Percentiles rank a stretch among this genome's conserved stretches.
Conservation (phyloP, 495 filamentous ascomycete genomes). For the Lichina pygmaea region DNA sequence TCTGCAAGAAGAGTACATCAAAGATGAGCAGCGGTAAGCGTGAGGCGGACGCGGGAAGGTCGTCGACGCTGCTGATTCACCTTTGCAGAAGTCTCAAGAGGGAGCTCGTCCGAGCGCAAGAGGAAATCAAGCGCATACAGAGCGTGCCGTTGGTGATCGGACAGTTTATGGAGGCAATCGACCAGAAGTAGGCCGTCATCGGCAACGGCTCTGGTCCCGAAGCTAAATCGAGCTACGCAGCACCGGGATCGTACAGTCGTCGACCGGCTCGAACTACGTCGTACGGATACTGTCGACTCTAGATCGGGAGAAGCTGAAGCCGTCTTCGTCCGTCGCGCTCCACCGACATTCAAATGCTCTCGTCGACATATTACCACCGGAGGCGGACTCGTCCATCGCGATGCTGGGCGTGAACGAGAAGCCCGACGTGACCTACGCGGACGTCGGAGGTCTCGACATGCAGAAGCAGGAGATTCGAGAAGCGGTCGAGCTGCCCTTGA, state of each 20-base stretch:
- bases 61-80: not conserved
- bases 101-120: constrained; percentile 87
- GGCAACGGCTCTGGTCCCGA: not conserved
- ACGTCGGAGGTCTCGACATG: constrained; percentile 96
- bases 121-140: constrained; percentile 98
- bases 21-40: constrained; percentile 83
- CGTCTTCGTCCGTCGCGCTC: constrained; percentile 86
- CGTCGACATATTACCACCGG: constrained; percentile 90
- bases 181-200: constrained; percentile 56
- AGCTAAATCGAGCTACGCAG: constrained; percentile 15
- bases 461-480: constrained; percentile 98
- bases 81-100: constrained; percentile 64
- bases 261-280: constrained; percentile 95
- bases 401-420: constrained; percentile 95
- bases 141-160: constrained; percentile 94
- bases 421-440: constrained; percentile 92
- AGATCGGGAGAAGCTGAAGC: constrained; percentile 91
- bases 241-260: constrained; percentile 94
- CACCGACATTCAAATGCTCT: constrained; percentile 96
- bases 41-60: not conserved
- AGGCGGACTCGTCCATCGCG: constrained; percentile 93
- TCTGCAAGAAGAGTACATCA: constrained; percentile 98
- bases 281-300: constrained; percentile 95
- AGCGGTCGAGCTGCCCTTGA: constrained; percentile 84
- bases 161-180: constrained; percentile 99